Conservation (phyloP, 495 filamentous ascomycete species). For the Geopyxis carbonaria region DNA sequence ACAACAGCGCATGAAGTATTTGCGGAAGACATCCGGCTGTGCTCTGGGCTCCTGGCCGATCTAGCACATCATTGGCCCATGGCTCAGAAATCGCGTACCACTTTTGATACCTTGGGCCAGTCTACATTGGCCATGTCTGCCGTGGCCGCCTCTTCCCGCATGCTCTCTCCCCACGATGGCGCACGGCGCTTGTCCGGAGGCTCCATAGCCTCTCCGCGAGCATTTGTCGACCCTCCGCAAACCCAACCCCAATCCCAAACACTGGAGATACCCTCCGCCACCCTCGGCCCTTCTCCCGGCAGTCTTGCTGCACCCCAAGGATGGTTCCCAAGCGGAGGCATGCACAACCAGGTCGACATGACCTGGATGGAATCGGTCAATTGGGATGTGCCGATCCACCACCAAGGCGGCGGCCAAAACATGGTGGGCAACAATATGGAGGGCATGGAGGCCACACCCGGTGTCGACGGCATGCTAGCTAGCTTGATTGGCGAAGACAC, state of each 20-base stretch:
- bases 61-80: slow-evolving; percentile 15
- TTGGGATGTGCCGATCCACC: too few relatives aligned
- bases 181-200: slow-evolving; percentile 12
- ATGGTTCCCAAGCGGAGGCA: too few relatives aligned
- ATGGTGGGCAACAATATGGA: slow-evolving; percentile 5
- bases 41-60: slow-evolving; percentile 14
- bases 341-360: too few relatives aligned
- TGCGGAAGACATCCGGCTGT: slow-evolving; percentile 15
- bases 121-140: slow-evolving; percentile 3
- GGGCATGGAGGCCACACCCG: not conserved
- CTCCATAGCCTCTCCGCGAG: slow-evolving; percentile 9
- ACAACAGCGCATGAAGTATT: slow-evolving; percentile 9
- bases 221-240: slow-evolving; percentile 5
- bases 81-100: slow-evolving; percentile 11
- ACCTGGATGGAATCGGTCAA: slow-evolving; percentile 10
- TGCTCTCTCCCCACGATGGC: slow-evolving; percentile 19
- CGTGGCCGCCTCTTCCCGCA: slow-evolving; percentile 10
- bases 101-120: slow-evolving; percentile 14
- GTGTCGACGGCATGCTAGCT: slow-evolving; percentile 1
- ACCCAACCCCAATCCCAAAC: slow-evolving; percentile 13
- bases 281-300: not conserved
- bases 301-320: too few relatives aligned
- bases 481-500: slow-evolving; percentile 4
- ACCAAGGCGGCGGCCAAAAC: too few relatives aligned
- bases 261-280: slow-evolving; percentile 18